Evolutionary conservation across 192 early-diverging fungal genomes (phyloP).

Genomic region (Backusella tuberculispora): DNA sequence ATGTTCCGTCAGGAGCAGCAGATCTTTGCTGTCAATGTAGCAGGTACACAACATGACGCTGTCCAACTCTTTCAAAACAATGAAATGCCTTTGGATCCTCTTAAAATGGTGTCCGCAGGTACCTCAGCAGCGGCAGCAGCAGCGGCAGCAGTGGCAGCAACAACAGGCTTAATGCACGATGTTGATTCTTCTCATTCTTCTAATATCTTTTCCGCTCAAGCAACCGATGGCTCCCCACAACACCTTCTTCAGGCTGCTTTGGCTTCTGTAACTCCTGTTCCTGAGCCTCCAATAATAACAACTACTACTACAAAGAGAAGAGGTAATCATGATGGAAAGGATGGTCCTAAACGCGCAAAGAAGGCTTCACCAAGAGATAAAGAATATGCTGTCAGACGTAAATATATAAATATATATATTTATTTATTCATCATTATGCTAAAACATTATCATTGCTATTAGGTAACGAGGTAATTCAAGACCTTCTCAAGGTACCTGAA

Average conservation of each 20-base stretch:
- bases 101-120: background rate
- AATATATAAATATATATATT: background rate
- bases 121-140: background rate
- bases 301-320: background rate
- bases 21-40: slow-evolving; percentile 41
- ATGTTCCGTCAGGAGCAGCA: slow-evolving; percentile 42
- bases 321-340: background rate
- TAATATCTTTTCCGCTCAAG: slow-evolving; percentile 13
- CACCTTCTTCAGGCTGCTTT: slow-evolving; percentile 26
- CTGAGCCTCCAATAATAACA: background rate
- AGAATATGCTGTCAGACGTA: slow-evolving; percentile 38
- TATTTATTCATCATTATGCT: background rate
- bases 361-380: slow-evolving; percentile 33
- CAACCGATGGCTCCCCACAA: slow-evolving; percentile 16
- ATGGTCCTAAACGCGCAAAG: slow-evolving; percentile 24
- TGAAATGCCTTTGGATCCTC: slow-evolving; percentile 14
- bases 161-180: slow-evolving; percentile 16
- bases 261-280: slow-evolving; percentile 13
- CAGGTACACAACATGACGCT: slow-evolving; percentile 33
- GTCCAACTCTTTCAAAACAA: slow-evolving; percentile 28
- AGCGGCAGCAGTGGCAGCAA: background rate
- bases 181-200: slow-evolving; percentile 17
- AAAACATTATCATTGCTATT: slow-evolving; percentile 5
- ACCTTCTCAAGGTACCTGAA: slow-evolving; percentile 32
- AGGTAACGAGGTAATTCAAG: slow-evolving; percentile 37